phyloP scores from a whole-genome alignment of 179 eudicot species.

The Silene coronaria region DNA sequence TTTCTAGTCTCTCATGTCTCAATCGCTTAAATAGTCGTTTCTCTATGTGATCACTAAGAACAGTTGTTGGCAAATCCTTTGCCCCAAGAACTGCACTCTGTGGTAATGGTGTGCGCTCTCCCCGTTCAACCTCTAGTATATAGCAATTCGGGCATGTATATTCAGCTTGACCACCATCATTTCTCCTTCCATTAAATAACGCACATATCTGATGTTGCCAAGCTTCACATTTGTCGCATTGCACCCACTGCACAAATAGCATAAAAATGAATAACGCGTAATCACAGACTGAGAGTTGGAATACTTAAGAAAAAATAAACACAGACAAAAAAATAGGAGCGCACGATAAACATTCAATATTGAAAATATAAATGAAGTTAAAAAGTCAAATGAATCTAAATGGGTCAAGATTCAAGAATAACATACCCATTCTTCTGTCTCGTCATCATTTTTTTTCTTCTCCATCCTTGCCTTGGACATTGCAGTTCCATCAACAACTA shows the following conservation, averaged over 20 bases:
- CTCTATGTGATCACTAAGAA: constrained; percentile 95
- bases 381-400: not conserved
- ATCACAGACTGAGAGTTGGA: not conserved
- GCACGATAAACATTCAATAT: not conserved
- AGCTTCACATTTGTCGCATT: constrained; percentile 98
- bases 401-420: not conserved
- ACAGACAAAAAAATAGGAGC: not conserved
- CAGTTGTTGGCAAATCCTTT: constrained; percentile 86
- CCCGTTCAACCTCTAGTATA: constrained; percentile 72
- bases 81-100: constrained; percentile 99
- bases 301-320: not conserved
- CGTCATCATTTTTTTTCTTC: constrained; percentile 96
- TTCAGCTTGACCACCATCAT: constrained; percentile 97
- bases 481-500: constrained; percentile 60
- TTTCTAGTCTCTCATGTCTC: constrained; percentile 73
- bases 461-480: constrained; percentile 66
- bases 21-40: constrained; percentile 54
- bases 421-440: constrained; percentile 96
- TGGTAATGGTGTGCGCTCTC: constrained; percentile 81
- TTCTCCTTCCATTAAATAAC: constrained; percentile 85
- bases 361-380: not conserved
- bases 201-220: constrained; percentile 99
- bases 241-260: constrained; percentile 78
- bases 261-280: not conserved
- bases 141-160: constrained; percentile 98